Evolutionary conservation across 495 filamentous ascomycete species (phyloP).

Genomic region (Rhypophila decipiens): DNA sequence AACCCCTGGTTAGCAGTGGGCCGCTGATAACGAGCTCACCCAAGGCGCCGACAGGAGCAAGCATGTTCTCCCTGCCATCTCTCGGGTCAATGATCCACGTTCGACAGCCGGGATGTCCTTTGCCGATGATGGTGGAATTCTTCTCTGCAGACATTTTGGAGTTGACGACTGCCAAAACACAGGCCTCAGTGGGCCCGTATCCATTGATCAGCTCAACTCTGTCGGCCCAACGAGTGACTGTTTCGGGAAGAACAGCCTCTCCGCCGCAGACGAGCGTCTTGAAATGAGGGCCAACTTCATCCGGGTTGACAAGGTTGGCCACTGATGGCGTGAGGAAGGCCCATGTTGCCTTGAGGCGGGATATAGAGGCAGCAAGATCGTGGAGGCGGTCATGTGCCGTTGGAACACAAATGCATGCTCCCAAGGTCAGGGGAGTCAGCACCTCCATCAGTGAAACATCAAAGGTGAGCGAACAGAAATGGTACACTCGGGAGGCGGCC

Average conservation of each 20-base stretch:
- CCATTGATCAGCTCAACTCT: conserved; percentile 30
- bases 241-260: conserved; percentile 16
- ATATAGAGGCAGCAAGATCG: conserved; percentile 20
- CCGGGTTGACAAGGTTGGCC: conserved; percentile 27
- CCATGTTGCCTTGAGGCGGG: conserved; percentile 42
- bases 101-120: conserved; percentile 13
- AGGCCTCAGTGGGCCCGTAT: conserved; percentile 25
- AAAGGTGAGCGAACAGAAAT: conserved; percentile 56
- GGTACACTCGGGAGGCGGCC: conserved; percentile 36
- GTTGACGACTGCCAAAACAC: conserved; percentile 18
- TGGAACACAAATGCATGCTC: conserved; percentile 28
- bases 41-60: conserved; percentile 60
- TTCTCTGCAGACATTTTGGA: conserved; percentile 2
- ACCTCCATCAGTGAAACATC: conserved; percentile 53
- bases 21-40: conserved; percentile 75
- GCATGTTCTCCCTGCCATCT: conserved; percentile 47
- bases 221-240: conserved; percentile 14
- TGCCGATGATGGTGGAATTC: conserved; percentile 17
- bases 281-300: conserved; percentile 29
- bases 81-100: conserved; percentile 53
- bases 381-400: conserved; percentile 22
- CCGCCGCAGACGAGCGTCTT: conserved; percentile 37
- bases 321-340: conserved; percentile 48
- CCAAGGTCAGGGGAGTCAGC: conserved; percentile 44
- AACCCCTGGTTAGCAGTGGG: conserved; percentile 45